phyloP scores from a whole-genome alignment of 1,284 basidiomycete genomes.

The Tilletia horrida region DNA sequence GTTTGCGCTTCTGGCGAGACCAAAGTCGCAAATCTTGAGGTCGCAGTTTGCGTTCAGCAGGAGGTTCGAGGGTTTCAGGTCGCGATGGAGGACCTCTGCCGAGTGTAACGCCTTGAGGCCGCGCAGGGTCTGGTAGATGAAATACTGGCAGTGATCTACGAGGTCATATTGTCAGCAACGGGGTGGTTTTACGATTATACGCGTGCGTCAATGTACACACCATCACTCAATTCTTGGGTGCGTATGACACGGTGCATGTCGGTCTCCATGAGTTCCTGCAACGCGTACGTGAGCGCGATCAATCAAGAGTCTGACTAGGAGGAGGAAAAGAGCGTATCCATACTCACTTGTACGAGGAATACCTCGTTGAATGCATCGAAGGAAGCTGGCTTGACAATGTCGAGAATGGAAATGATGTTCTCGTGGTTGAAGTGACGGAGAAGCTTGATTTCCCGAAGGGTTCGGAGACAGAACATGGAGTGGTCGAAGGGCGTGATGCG shows the following conservation, averaged over 20 bases:
- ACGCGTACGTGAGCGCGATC: background rate
- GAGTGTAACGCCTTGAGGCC: conserved; percentile 55
- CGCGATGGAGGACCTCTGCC: conserved; percentile 52
- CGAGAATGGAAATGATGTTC: conserved; percentile 48
- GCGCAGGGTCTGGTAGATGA: conserved; percentile 71
- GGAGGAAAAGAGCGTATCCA: conserved; percentile 4
- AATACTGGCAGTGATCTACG: conserved; percentile 80
- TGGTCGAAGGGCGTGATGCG: conserved; percentile 54
- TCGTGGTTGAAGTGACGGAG: conserved; percentile 49
- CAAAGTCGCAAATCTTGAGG: conserved; percentile 55
- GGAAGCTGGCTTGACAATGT: conserved; percentile 55
- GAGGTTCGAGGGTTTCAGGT: conserved; percentile 51
- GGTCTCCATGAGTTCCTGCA: conserved; percentile 54
- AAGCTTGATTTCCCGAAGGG: conserved; percentile 52
- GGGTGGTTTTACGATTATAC: conserved; percentile 34
- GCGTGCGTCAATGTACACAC: background rate
- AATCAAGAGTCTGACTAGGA: background rate
- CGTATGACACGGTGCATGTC: conserved; percentile 54
- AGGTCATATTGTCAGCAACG: conserved; percentile 56
- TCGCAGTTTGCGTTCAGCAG: conserved; percentile 53
- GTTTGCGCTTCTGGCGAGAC: conserved; percentile 50
- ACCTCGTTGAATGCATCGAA: conserved; percentile 91
- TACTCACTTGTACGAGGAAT: conserved; percentile 65
- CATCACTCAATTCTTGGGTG: conserved; percentile 34
- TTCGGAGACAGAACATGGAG: conserved; percentile 54